These are phyloP conservation scores for Sporobolomyces roseus DNA, from an alignment of 768 basidiomycete genomes.

Conservation along the genomic window DNA sequence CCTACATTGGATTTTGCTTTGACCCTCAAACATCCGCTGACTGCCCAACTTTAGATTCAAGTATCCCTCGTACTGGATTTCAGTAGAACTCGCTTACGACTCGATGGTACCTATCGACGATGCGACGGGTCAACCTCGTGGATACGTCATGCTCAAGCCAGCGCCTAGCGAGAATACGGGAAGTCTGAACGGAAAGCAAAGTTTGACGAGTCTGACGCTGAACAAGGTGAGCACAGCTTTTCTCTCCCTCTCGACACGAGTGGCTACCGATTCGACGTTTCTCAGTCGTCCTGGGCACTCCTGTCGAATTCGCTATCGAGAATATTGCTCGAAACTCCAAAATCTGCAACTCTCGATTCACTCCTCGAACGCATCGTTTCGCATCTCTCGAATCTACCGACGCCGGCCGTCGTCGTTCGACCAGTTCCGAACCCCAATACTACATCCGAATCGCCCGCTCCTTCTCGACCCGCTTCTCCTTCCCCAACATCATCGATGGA, in stretches of 20 bases:
- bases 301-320: constrained; percentile 21
- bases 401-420: background rate
- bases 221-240: constrained; percentile 35
- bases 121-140: constrained; percentile 41
- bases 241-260: background rate
- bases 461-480: background rate
- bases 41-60: no score
- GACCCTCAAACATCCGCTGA: background rate
- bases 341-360: background rate
- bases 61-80: constrained; percentile 42
- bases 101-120: constrained; percentile 40
- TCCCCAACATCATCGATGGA: background rate
- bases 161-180: constrained; percentile 5
- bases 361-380: constrained; percentile 12
- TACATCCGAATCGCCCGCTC: background rate
- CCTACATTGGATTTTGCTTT: no score
- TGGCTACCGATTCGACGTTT: background rate
- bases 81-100: constrained; percentile 24
- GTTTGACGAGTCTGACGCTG: constrained; percentile 26
- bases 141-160: constrained; percentile 33
- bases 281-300: constrained; percentile 31
- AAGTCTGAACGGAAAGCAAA: constrained; percentile 22
- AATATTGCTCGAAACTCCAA: constrained; percentile 23
- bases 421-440: background rate
- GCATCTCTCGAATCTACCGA: constrained; percentile 17